Evolutionary conservation across 2,329 filamentous ascomycete genomes (phyloP).

Genomic region (Phialophora chinensis): DNA sequence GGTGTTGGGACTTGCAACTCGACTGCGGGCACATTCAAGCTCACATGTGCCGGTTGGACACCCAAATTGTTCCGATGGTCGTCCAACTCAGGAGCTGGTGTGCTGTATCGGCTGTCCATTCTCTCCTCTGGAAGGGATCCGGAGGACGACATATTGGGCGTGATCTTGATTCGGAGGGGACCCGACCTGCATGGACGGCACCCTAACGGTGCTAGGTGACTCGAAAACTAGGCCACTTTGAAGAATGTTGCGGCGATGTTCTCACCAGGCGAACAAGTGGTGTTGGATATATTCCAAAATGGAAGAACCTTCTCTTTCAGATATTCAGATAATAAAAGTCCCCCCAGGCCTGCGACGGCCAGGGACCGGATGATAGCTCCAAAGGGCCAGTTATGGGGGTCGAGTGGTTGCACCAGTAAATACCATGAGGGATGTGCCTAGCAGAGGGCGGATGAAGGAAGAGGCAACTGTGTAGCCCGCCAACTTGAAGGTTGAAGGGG

Average conservation of each 20-base stretch:
- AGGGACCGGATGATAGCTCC: slow-evolving; percentile 17
- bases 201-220: slow-evolving; percentile 17
- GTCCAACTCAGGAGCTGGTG: slow-evolving; percentile 72
- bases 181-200: slow-evolving; percentile 12
- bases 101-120: slow-evolving; percentile 66
- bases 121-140: slow-evolving; percentile 67
- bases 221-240: slow-evolving; percentile 28
- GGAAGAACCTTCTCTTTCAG: slow-evolving; percentile 9
- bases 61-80: slow-evolving; percentile 71
- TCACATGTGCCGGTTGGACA: slow-evolving; percentile 57
- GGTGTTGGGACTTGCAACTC: slow-evolving; percentile 32
- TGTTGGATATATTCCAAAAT: slow-evolving; percentile 3
- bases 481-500: slow-evolving; percentile 79
- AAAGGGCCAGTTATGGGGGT: slow-evolving; percentile 81
- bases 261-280: slow-evolving; percentile 4
- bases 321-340: slow-evolving; percentile 7
- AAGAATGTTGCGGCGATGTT: slow-evolving; percentile 13
- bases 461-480: slow-evolving; percentile 78
- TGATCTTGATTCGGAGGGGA: not conserved
- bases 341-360: slow-evolving; percentile 26
- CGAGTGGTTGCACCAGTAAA: slow-evolving; percentile 96
- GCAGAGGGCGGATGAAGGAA: slow-evolving; percentile 83
- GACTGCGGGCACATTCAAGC: slow-evolving; percentile 49
- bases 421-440: slow-evolving; percentile 91
- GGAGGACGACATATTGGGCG: slow-evolving; percentile 50